Base-by-base conservation (phyloP, 1,284 basidiomycete genomes). In the Marasmius oreades region DNA sequence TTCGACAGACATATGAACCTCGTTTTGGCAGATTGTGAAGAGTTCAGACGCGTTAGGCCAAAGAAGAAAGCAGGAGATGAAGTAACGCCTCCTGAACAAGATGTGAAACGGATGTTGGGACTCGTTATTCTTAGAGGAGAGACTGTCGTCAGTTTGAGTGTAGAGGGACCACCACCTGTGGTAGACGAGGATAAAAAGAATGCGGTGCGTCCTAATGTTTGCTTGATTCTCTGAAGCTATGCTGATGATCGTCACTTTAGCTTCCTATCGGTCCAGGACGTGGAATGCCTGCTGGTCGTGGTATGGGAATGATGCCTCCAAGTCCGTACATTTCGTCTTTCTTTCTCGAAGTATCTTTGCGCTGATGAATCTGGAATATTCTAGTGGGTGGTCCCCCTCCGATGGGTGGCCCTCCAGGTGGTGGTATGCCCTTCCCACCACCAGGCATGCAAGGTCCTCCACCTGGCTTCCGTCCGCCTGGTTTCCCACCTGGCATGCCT, bases 1-100 rank as follows among this genome's bases (percentile, higher is more conserved):
- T 99, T 98, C 71, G 97, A 99, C 79, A 90, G 92, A 68, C 97
- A 99, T 77, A 99, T 99, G 96, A 99, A 99, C 77, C 82, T 99
- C 64, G 97, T 99, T 52, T 78, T 99, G 55, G 94, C 95, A 12
- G 96, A 99, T 65, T 97, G 95, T 70, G 95, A 97, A 75, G 96
- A 97, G 73, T 97, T 97, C 70, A 77, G 95, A 67, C 86, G 90
- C 61, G 86, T 97, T 47, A 85, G 90, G 63, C 88, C 89, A 47
- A 93, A 93, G 77, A 92, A 90, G 77, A 91, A 92, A 73, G 69
- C 81, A 12, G 89, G 88, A 31, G 88, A 91, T 70, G 87, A 89
- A 65, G 79, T 89, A 5, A 85, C 88, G 2, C 86, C 91, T 0
- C 48, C 55, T 33, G 86, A 92, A 68, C 92, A 96, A 69, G 95